Percentiles rank a stretch among this genome's conserved stretches.
Evolutionary conservation across 2,329 filamentous ascomycete genomes (phyloP).

Genomic region (Talaromyces sp.): DNA sequence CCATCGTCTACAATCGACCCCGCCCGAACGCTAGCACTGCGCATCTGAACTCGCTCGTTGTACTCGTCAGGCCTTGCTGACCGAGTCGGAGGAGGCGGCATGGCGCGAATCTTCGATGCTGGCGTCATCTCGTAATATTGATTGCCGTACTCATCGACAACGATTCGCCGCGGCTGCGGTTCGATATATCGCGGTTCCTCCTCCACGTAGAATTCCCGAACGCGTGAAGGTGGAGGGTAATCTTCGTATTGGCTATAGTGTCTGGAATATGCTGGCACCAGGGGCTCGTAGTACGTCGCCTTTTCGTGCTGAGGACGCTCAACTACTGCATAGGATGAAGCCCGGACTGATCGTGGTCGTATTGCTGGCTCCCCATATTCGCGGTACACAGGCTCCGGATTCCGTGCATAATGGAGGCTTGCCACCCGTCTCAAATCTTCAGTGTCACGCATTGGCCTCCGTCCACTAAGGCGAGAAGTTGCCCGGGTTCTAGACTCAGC

Average conservation of each 20-base stretch:
- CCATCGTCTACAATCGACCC: slow-evolving; percentile 40
- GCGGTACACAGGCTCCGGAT: slow-evolving; percentile 36
- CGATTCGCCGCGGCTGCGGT: slow-evolving; percentile 59
- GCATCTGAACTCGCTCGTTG: slow-evolving; percentile 26
- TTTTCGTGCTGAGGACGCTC: slow-evolving; percentile 36
- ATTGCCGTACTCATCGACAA: slow-evolving; percentile 78
- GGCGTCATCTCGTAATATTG: slow-evolving; percentile 63
- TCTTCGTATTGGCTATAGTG: slow-evolving; percentile 33
- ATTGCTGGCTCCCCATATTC: slow-evolving; percentile 43
- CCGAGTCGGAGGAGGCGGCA: slow-evolving; percentile 28
- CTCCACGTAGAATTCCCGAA: slow-evolving; percentile 39
- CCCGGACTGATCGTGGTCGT: slow-evolving; percentile 31
- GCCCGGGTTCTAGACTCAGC: slow-evolving; percentile 31
- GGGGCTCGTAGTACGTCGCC: slow-evolving; percentile 36
- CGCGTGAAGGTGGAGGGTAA: slow-evolving; percentile 32
- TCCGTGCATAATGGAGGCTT: slow-evolving; percentile 41
- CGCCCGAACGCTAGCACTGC: slow-evolving; percentile 33
- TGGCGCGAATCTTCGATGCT: slow-evolving; percentile 29
- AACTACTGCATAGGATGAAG: slow-evolving; percentile 37
- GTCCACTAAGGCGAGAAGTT: slow-evolving; percentile 35
- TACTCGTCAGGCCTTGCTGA: slow-evolving; percentile 30
- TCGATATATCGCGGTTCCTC: slow-evolving; percentile 45
- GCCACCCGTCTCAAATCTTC: slow-evolving; percentile 44
- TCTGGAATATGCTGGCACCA: slow-evolving; percentile 25
- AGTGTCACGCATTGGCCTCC: slow-evolving; percentile 37